Conservation (phyloP, 2,329 filamentous ascomycete genomes). For the Hypomyces rosellus region DNA sequence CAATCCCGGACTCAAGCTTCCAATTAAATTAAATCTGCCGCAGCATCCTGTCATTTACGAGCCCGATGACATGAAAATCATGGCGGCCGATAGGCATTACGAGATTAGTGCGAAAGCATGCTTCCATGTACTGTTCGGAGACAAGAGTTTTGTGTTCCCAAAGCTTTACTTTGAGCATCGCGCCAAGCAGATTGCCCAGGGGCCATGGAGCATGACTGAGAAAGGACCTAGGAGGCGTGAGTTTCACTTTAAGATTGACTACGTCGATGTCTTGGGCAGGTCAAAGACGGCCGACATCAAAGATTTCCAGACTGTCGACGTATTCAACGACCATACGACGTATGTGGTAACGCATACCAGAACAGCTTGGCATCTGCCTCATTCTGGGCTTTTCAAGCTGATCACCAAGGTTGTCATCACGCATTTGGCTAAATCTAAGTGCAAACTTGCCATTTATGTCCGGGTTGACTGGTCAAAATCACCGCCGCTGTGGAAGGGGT, state of each 20-base stretch:
- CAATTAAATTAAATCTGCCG: slow-evolving; percentile 75
- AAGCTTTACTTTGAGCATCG: slow-evolving; percentile 79
- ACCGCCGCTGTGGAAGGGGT: slow-evolving; percentile 52
- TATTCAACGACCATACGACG: slow-evolving; percentile 67
- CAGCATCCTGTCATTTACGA: slow-evolving; percentile 75
- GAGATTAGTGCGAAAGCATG: slow-evolving; percentile 89
- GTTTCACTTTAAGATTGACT: slow-evolving; percentile 73
- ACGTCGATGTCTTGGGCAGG: slow-evolving; percentile 58
- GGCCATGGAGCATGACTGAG: slow-evolving; percentile 72
- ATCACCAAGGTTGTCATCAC: slow-evolving; percentile 92
- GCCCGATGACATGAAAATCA: slow-evolving; percentile 71
- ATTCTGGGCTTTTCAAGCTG: slow-evolving; percentile 70
- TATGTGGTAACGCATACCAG: slow-evolving; percentile 59
- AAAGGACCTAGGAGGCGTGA: slow-evolving; percentile 66
- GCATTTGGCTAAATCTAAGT: slow-evolving; percentile 84
- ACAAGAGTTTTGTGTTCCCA: slow-evolving; percentile 92
- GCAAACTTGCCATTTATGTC: slow-evolving; percentile 82
- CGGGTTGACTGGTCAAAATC: slow-evolving; percentile 79
- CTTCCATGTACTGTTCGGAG: slow-evolving; percentile 94
- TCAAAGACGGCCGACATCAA: slow-evolving; percentile 56
- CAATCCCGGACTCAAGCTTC: slow-evolving; percentile 29
- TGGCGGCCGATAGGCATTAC: slow-evolving; percentile 74
- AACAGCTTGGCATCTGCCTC: slow-evolving; percentile 78
- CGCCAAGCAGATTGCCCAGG: slow-evolving; percentile 74
- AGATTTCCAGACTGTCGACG: slow-evolving; percentile 82